A percentile compares a stretch with the other conserved stretches of the same genome.
These are phyloP conservation scores for Boletus fagicola DNA, from an alignment of 768 basidiomycete species.

Conservation along the genomic window DNA sequence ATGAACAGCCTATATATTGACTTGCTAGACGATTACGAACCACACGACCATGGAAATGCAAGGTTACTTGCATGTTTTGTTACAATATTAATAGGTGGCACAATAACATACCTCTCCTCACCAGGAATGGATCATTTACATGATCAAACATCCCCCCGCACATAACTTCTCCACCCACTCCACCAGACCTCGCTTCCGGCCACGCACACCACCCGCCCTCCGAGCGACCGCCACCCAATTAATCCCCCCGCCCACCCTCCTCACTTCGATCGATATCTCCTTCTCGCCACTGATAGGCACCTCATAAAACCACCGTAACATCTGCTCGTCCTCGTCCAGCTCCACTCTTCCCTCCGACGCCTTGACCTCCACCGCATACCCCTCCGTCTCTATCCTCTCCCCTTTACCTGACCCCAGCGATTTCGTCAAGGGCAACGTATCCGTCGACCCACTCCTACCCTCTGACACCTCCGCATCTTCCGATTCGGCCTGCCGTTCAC, in stretches of 20 bases:
- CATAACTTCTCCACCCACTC: constrained; percentile 17
- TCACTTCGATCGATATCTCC: constrained; percentile 42
- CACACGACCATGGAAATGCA: not conserved
- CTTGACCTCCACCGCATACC: constrained; percentile 42
- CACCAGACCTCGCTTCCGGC: not conserved
- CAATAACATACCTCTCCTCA: constrained; percentile 10
- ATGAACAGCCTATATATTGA: not conserved
- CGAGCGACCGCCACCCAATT: constrained; percentile 13
- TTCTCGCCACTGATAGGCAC: constrained; percentile 29
- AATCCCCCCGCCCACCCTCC: constrained; percentile 42
- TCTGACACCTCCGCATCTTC: not conserved
- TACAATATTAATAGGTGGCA: constrained; percentile 4
- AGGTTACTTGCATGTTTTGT: not conserved
- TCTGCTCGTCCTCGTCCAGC: constrained; percentile 48
- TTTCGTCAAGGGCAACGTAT: constrained; percentile 7
- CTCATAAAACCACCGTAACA: constrained; percentile 50
- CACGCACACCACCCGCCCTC: not conserved
- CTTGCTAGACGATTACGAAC: not conserved
- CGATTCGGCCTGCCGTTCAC: not conserved
- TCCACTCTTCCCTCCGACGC: constrained; percentile 48
- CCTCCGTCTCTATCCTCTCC: constrained; percentile 16
- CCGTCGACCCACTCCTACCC: constrained; percentile 16
- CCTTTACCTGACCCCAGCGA: not conserved
- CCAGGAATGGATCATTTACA: constrained; percentile 15
- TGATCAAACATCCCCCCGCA: constrained; percentile 22